Conservation (phyloP, 2,329 filamentous ascomycete species). For the Orbilia ellipsospora region DNA sequence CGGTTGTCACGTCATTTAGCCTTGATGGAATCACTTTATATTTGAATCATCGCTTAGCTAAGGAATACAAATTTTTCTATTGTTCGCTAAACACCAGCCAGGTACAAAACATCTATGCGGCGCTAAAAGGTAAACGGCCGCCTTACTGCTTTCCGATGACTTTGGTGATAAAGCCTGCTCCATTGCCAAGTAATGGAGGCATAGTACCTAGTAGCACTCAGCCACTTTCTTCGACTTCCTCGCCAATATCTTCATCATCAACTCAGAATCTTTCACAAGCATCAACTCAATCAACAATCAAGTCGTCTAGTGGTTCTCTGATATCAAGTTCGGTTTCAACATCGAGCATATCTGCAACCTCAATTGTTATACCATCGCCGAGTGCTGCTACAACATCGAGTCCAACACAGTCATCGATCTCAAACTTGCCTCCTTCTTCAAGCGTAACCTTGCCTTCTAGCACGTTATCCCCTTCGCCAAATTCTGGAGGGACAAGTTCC, state of each 20-base stretch:
- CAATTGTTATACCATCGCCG: not conserved
- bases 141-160: constrained; percentile 5
- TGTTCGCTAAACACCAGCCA: constrained; percentile 10
- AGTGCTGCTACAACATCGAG: not conserved
- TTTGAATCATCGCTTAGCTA: not conserved
- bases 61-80: constrained; percentile 22
- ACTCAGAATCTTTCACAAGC: not conserved
- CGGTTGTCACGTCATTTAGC: not conserved
- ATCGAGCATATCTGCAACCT: not conserved
- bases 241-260: not conserved
- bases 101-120: constrained; percentile 4
- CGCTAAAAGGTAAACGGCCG: not conserved
- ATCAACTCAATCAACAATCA: not conserved
- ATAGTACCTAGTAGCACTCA: not conserved
- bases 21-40: constrained; percentile 19
- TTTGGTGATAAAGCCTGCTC: constrained; percentile 11
- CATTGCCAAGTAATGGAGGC: not conserved
- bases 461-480: too few relatives aligned
- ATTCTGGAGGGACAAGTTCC: too few relatives aligned
- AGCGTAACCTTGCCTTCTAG: not conserved
- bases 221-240: not conserved
- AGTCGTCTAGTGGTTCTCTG: too few relatives aligned
- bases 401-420: constrained; percentile 1
- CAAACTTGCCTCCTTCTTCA: too few relatives aligned
- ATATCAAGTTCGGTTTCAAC: not conserved